Evolutionary conservation across 2,329 filamentous ascomycete species (phyloP).

Genomic region (Fusarium torulosum): DNA sequence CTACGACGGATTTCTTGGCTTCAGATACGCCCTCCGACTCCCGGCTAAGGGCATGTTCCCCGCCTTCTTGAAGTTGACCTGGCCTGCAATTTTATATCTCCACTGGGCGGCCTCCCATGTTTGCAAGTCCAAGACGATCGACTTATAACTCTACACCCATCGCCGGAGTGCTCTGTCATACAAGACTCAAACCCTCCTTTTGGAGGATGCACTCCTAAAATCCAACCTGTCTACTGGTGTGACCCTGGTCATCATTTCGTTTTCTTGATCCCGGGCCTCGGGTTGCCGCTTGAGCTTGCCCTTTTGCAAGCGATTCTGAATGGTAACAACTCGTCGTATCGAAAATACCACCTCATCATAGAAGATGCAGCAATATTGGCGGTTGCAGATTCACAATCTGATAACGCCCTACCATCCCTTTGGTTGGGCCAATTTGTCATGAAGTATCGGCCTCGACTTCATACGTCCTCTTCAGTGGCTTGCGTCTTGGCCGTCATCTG

Average conservation of each 20-base stretch:
- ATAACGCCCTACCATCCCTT: not conserved
- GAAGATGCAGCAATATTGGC: not conserved
- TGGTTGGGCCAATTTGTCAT: not conserved
- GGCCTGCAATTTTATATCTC: constrained; percentile 21
- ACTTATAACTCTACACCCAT: constrained; percentile 27
- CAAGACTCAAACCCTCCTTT: not conserved
- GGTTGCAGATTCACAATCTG: not conserved
- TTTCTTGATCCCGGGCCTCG: not conserved
- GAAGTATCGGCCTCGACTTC: not conserved
- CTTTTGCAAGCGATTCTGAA: not conserved
- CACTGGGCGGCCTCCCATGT: constrained; percentile 32
- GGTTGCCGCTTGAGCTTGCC: not conserved
- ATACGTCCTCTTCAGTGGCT: not conserved
- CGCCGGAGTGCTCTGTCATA: not conserved
- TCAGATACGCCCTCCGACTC: constrained; percentile 16
- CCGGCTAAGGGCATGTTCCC: constrained; percentile 17
- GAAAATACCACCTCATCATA: not conserved
- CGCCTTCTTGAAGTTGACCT: constrained; percentile 6
- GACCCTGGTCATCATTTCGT: not conserved
- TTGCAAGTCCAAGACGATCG: constrained; percentile 10
- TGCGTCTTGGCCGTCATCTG: not conserved
- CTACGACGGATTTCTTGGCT: not conserved
- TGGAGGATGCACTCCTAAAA: not conserved
- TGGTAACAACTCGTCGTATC: not conserved
- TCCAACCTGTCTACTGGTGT: not conserved